Base-by-base conservation (phyloP, 2,329 filamentous ascomycete genomes). In the Aureobasidium musti region DNA sequence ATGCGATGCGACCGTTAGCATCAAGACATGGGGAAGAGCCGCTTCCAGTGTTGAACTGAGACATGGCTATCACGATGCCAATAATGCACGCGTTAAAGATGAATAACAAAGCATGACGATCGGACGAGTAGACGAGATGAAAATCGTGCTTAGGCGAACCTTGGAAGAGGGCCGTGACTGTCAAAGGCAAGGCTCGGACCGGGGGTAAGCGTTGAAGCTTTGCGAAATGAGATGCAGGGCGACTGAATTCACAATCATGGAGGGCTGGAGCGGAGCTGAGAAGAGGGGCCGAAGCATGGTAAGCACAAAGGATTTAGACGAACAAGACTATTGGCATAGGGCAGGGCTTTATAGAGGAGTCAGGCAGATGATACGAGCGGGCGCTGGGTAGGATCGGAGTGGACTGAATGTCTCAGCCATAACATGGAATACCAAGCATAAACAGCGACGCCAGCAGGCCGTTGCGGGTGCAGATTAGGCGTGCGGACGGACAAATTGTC, bases 161-260 rank as follows among this genome's bases (percentile, higher is more conserved):
- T 13, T 61, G 41, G 19, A 23, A 26, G 23, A 26, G 11, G 37
- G 23, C 14, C 14, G 5, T 23, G n/a, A 13, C 19, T 61, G 28
- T 49, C 43, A 30, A n/a, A 21, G 30, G 41, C 59, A 63, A 63
- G 59, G 59, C 59, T 52, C 59, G 59, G 59, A 63, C 59, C 59
- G 59, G 49, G 28, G 59, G 45, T 28, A 63, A 52, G 45, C 45
- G 59, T 63, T 52, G 59, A 63, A 63, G 59, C 59, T 63, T 63
- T 52, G 14, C 30, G 59, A 63, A 41, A 63, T 63, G 59, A 63
- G 45, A 52, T 50, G 59, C 57, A 61, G 28, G 59, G 23, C 43
- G 43, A 37, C 10, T 43, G 54, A n/a, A 26, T 14, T 59, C 17
- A 14, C 37, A 21, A 21, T 21, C 8, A 39, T 45, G 33, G 33